phyloP scores from a whole-genome alignment of 2,329 filamentous ascomycete species.

The Pseudogymnoascus sp. region DNA sequence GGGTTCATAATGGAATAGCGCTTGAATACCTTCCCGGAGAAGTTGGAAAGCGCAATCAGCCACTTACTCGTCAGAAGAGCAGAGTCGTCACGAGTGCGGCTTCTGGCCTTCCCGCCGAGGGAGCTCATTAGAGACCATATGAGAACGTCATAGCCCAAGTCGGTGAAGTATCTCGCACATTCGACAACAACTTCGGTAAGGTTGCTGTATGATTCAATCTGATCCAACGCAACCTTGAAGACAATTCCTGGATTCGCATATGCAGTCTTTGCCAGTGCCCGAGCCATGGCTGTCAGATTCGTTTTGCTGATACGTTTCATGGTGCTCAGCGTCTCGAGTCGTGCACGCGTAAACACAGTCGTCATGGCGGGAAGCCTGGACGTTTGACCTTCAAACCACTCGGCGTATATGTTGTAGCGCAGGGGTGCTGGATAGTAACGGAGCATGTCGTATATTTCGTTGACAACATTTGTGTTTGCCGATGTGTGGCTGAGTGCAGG shows the following conservation, averaged over 20 bases:
- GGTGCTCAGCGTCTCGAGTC: conserved; percentile 71
- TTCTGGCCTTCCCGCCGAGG: conserved; percentile 53
- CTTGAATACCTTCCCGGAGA: conserved; percentile 83
- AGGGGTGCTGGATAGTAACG: conserved; percentile 66
- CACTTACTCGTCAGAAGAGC: conserved; percentile 76
- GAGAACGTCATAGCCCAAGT: conserved; percentile 84
- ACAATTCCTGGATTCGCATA: conserved; percentile 85
- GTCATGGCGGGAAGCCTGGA: conserved; percentile 72
- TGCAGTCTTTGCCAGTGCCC: conserved; percentile 84
- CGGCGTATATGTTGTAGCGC: conserved; percentile 82
- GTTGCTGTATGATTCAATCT: conserved; percentile 91
- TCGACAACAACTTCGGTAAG: conserved; percentile 92
- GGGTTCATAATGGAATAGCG: conserved; percentile 78
- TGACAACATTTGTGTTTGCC: conserved; percentile 73
- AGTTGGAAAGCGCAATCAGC: conserved; percentile 83
- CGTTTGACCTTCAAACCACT: conserved; percentile 78
- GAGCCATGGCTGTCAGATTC: conserved; percentile 78
- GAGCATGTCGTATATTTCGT: conserved; percentile 78
- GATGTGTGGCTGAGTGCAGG: conserved; percentile 82
- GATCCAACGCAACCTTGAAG: conserved; percentile 78
- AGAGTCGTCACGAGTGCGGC: conserved; percentile 53
- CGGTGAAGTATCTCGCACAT: conserved; percentile 88
- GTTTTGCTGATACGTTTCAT: conserved; percentile 85
- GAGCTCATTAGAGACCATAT: conserved; percentile 85
- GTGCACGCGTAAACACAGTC: conserved; percentile 67